These are phyloP conservation scores for Pseudisothecium myosuroides DNA, from an alignment of 225 moss, liverwort and hornwort genomes.

Conservation along the genomic window DNA sequence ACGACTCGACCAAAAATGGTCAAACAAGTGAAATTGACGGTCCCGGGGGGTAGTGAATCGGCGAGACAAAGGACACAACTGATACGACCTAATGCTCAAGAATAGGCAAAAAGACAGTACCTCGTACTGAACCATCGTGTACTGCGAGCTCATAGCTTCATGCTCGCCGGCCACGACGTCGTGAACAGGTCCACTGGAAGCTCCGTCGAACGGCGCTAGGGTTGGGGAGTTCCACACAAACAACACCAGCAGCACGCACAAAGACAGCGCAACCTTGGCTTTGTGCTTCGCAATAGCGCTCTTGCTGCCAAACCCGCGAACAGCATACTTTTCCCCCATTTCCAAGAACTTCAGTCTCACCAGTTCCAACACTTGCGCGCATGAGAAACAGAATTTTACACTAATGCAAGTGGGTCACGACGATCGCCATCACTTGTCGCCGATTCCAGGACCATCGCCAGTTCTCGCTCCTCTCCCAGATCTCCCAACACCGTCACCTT, in stretches of 20 bases:
- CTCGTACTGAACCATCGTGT: not conserved
- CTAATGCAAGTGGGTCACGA: not conserved
- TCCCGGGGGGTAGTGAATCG: not conserved
- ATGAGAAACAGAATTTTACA: not conserved
- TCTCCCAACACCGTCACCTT: not conserved
- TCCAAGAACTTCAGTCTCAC: not conserved
- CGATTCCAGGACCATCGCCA: not conserved
- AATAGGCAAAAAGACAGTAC: not conserved
- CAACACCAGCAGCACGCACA: not conserved
- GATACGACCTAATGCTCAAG: not conserved
- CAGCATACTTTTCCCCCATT: slow-evolving; percentile 13
- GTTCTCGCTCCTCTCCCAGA: not conserved
- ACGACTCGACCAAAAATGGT: not conserved
- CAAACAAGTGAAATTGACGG: not conserved
- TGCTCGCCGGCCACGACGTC: not conserved
- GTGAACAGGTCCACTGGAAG: not conserved
- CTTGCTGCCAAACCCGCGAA: not conserved
- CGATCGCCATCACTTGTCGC: not conserved
- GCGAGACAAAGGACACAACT: no score
- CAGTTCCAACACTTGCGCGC: not conserved
- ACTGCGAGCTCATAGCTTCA: not conserved
- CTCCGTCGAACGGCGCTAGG: not conserved
- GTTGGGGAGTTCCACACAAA: slow-evolving; percentile 4
- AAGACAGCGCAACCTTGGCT: not conserved
- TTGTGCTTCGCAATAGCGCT: not conserved